phyloP scores from a whole-genome alignment of 2,329 filamentous ascomycete species.

The Fusarium sambucinum region DNA sequence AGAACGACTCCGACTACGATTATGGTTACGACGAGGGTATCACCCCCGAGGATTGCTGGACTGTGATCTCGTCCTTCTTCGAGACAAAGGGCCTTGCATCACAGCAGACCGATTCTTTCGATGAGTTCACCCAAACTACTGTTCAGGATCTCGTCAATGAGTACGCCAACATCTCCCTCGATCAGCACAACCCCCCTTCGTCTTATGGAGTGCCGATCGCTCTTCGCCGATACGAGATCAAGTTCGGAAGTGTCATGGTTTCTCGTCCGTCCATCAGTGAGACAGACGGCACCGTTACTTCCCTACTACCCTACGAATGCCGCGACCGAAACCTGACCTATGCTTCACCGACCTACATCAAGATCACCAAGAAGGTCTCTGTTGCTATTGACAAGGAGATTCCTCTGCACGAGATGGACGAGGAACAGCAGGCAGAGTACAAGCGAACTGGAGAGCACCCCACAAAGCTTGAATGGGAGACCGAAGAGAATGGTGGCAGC shows the following conservation, averaged over 20 bases:
- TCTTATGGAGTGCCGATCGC: conserved; percentile 83
- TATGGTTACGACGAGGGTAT: conserved; percentile 79
- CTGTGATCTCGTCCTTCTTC: conserved; percentile 97
- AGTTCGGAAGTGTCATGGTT: conserved; percentile 90
- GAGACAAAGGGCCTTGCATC: conserved; percentile 95
- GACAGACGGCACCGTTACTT: conserved; percentile 87
- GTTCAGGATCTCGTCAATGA: conserved; percentile 96
- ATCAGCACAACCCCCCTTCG: conserved; percentile 86
- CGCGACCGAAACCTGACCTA: conserved; percentile 97
- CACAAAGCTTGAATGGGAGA: conserved; percentile 70
- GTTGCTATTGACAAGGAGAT: conserved; percentile 82
- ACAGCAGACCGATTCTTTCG: conserved; percentile 97
- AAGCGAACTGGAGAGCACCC: conserved; percentile 68
- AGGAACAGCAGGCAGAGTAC: conserved; percentile 69
- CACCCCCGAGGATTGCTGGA: conserved; percentile 98
- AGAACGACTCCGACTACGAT: conserved; percentile 73
- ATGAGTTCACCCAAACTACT: conserved; percentile 94
- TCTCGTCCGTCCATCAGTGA: conserved; percentile 92
- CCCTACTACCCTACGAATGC: conserved; percentile 93
- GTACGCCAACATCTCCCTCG: conserved; percentile 90
- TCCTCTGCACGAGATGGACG: conserved; percentile 75
- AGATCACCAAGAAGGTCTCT: conserved; percentile 86
- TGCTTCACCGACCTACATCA: conserved; percentile 88
- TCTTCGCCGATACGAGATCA: conserved; percentile 92
- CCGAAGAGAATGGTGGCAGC: conserved; percentile 68